phyloP scores from a whole-genome alignment of 176 grass and related monocot genomes.

The Pharus latifolius region DNA sequence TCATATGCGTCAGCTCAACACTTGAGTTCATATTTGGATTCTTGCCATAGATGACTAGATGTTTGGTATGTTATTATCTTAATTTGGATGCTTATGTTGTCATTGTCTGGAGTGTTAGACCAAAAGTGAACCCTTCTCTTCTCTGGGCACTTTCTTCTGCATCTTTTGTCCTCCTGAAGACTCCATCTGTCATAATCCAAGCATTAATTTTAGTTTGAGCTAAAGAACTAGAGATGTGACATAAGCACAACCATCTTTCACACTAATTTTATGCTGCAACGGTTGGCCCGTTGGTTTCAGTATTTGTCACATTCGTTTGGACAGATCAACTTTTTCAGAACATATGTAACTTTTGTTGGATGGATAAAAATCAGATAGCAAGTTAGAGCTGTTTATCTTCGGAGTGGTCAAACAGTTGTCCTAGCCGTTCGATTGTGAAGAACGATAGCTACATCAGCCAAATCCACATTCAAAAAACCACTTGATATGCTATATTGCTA shows the following conservation, averaged over 20 bases:
- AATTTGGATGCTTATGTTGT: background rate
- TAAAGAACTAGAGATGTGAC: background rate
- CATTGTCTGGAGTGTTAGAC: background rate
- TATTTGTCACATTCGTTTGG: background rate
- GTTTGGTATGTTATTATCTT: background rate
- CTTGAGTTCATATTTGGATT: conserved; percentile 19
- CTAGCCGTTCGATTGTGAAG: no score
- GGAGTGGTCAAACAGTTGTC: no score
- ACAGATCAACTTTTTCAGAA: background rate
- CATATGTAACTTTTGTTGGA: background rate
- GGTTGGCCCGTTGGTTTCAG: background rate
- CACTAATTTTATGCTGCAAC: background rate
- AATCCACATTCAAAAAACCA: no score
- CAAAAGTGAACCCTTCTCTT: no score
- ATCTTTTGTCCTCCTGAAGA: no score
- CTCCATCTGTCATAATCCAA: background rate
- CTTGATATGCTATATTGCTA: no score
- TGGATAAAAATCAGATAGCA: no score
- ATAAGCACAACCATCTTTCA: background rate
- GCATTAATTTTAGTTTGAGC: background rate
- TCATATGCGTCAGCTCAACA: no score
- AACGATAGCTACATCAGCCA: no score
- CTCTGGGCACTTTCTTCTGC: no score
- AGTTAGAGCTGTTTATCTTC: no score
- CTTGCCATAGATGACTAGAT: conserved; percentile 15